Base-by-base conservation (phyloP, 345 rosid species). In the Cardamine occulta region DNA sequence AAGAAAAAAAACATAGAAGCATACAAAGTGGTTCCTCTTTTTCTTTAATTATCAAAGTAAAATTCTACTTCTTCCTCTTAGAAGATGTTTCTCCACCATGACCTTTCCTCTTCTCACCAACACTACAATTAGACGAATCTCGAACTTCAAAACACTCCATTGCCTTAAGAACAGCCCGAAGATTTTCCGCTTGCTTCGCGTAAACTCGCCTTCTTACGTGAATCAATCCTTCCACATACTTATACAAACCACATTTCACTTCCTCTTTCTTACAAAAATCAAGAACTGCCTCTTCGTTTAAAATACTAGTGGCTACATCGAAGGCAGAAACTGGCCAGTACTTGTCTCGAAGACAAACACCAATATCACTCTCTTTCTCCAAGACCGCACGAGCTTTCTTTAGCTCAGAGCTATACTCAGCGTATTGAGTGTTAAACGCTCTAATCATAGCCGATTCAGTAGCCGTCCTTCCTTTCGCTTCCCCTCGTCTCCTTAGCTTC, bases 381-480 rank as follows among this genome's bases (percentile, higher is more conserved):
- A 35, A 35, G 39, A 35, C 39, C 3, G 39, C 39, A 35, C 11
- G 39, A 35, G 39, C 28, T 48, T 10, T 9, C 17, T 66, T 66
- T 6, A 66, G 12, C 52, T 51, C 48, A 28, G 52, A 15, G 42
- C 60, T 72, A 39, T 61, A 61, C 19, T 72, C 76, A 2, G 49
- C 37, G 5, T 21, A 48, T 35, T 71, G 75, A 59, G 66, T 35
- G 24, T 59, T 59, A 48, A 32, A 19, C 5, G 66, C 74, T 71
- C 57, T 32, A 6, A 60, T 51, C 75, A 72, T 72, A 61, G 68
- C 26, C 9, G 21, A 11, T 49, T 71, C 75, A 59, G 59, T 58
- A 19, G 15, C 18, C 11, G 51, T 60, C 67, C 49, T 71, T 23
- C 75, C 68, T 69, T 56, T 69, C 0, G 19, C 4, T 2, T 19